These are phyloP conservation scores for Monosporozyma yasuniensis DNA, from an alignment of 805 yeast species.

Conservation along the genomic window DNA sequence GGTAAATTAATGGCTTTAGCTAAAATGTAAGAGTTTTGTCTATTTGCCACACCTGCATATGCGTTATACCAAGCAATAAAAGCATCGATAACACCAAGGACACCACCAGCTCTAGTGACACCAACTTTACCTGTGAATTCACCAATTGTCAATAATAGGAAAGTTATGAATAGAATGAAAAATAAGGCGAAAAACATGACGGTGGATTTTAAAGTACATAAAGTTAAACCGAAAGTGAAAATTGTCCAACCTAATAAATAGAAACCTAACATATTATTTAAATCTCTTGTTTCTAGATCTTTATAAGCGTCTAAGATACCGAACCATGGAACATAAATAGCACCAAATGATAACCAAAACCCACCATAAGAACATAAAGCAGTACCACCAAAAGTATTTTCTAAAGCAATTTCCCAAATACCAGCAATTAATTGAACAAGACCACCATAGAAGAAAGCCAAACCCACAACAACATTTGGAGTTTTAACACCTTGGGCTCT, in stretches of 20 bases:
- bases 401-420: conserved; percentile 54
- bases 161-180: conserved; percentile 45
- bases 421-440: conserved; percentile 52
- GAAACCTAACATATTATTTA: conserved; percentile 48
- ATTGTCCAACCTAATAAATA: conserved; percentile 55
- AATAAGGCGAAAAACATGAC: conserved; percentile 53
- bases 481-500: conserved; percentile 43
- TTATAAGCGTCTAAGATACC: conserved; percentile 49
- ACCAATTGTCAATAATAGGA: conserved; percentile 45
- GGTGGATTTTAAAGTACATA: conserved; percentile 56
- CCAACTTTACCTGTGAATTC: conserved; percentile 37
- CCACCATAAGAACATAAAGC: conserved; percentile 59
- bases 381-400: conserved; percentile 60
- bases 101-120: conserved; percentile 51
- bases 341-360: conserved; percentile 60
- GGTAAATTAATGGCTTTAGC: conserved; percentile 31
- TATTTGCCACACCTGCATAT: conserved; percentile 57
- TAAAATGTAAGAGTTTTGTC: conserved; percentile 43
- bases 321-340: conserved; percentile 50
- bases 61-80: conserved; percentile 64
- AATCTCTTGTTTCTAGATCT: conserved; percentile 26
- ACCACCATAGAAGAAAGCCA: conserved; percentile 59
- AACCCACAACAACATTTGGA: conserved; percentile 48
- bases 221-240: conserved; percentile 45
- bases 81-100: conserved; percentile 52